Conservation (phyloP, 192 early-diverging fungal genomes). For the Oehlia diaphana region DNA sequence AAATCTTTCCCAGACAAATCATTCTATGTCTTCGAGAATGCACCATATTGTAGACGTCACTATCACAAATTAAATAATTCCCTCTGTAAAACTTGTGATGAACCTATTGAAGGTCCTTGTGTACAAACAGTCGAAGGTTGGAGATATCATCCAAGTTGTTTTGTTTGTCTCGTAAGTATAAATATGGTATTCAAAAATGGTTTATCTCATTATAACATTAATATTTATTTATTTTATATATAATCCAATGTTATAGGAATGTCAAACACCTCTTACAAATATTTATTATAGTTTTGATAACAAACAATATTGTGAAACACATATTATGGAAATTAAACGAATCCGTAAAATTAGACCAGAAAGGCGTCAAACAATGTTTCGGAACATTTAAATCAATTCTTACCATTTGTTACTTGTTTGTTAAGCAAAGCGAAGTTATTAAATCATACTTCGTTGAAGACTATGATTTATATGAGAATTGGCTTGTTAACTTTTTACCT, state of each 20-base stretch:
- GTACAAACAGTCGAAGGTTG: conserved; percentile 81
- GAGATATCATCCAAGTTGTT: conserved; percentile 87
- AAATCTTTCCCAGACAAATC: conserved; percentile 73
- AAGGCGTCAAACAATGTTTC: conserved; percentile 59
- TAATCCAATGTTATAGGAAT: conserved; percentile 37
- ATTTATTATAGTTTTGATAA: conserved; percentile 72
- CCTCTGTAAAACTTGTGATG: conserved; percentile 72
- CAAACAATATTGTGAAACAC: conserved; percentile 69
- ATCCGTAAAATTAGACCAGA: conserved; percentile 60
- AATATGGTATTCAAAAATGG: background rate
- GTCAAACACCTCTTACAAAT: conserved; percentile 58
- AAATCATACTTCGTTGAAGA: too few relatives aligned
- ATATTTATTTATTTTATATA: background rate
- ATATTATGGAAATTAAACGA: conserved; percentile 66
- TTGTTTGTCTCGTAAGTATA: conserved; percentile 62
- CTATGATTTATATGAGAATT: too few relatives aligned
- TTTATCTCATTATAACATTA: background rate
- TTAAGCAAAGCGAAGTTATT: too few relatives aligned
- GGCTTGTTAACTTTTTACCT: too few relatives aligned
- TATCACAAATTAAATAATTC: conserved; percentile 87
- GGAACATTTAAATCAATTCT: conserved; percentile 37
- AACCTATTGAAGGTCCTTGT: conserved; percentile 90
- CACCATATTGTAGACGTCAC: conserved; percentile 82
- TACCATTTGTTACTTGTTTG: background rate
- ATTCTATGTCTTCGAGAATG: conserved; percentile 88